Evolutionary conservation across 2,329 filamentous ascomycete species (phyloP), one percentile per base, ranked within the genome.

Genomic region (Cryphonectria radicalis): DNA sequence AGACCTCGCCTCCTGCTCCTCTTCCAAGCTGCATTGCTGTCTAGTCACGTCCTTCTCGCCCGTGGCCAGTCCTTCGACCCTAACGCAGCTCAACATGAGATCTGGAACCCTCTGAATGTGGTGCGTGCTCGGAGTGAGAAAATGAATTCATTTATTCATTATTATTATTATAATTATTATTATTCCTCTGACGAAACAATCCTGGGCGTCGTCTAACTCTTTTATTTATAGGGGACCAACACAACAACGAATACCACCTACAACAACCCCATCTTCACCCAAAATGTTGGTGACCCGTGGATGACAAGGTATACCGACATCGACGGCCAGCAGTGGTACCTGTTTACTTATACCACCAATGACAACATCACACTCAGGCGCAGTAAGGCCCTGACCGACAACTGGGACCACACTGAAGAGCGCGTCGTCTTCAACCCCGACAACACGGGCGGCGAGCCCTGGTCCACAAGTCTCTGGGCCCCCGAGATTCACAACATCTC

Each of bases 281-380:
- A 77, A 19, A 81, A 81, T 55, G 76, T 81, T 8, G 81, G 81
- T 13, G 81, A 83, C 68, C 81, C 81, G 10, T 83, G 80, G 75
- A 81, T 82, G 75, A 79, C 80, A 1, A 78, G 74, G 46, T 80
- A 82, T 66, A 77, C 74, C 11, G 63, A 64, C n/a, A 55, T 69
- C n/a, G 72, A 75, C 59, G 78, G 78, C 53, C 76, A 79, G n/a
- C 77, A 77, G 28, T 82, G 80, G 78, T 83, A 83, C 70, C 74
- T 82, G 55, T 80, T 82, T 74, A 82, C 81, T 0, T 82, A 81
- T 63, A 77, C 78, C 10, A 82, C 81, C 13, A 80, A 81, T 67
- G 74, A 76, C 70, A 83, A 83, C 70, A 79, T 83, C 69, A 83
- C 81, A 0, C 75, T 83, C 59, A 79, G 76, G 68, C 77, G 81